Conservation (phyloP, 2,329 filamentous ascomycete species). For the Macroventuria anomochaeta region DNA sequence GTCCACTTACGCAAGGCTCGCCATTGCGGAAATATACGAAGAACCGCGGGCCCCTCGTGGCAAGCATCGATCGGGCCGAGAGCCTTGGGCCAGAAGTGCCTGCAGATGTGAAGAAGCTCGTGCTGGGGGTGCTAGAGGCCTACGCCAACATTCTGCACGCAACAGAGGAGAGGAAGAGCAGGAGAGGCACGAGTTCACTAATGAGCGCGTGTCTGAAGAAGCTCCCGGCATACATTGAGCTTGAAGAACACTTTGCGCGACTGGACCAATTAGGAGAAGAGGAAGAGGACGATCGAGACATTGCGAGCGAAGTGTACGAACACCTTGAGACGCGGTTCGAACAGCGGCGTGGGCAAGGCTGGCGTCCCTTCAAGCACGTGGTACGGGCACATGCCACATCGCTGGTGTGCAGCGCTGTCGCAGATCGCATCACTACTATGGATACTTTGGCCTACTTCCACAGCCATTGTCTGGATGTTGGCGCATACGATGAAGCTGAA, state of each 20-base stretch:
- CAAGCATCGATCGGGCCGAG: conserved; percentile 27
- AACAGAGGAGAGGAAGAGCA: conserved; percentile 33
- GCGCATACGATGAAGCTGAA: conserved; percentile 47
- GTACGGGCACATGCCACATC: conserved; percentile 52
- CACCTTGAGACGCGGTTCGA: conserved; percentile 50
- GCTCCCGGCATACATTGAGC: conserved; percentile 51
- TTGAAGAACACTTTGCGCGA: conserved; percentile 48
- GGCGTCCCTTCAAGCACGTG: conserved; percentile 50
- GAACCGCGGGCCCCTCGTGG: conserved; percentile 33
- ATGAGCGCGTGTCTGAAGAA: conserved; percentile 49
- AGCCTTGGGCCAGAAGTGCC: conserved; percentile 30
- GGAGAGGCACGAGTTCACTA: conserved; percentile 48
- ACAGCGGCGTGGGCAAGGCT: conserved; percentile 42
- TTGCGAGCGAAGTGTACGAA: conserved; percentile 48
- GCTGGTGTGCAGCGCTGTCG: conserved; percentile 47
- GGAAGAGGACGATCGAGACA: conserved; percentile 43
- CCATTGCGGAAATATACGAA: conserved; percentile 33
- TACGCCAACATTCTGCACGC: conserved; percentile 47
- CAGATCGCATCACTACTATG: conserved; percentile 38
- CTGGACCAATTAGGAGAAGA: conserved; percentile 39
- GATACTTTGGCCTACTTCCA: conserved; percentile 35
- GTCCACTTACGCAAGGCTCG: conserved; percentile 38
- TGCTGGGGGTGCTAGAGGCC: conserved; percentile 40
- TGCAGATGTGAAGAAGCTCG: conserved; percentile 37
- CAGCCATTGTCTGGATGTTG: conserved; percentile 37